Base-by-base conservation (phyloP, 345 rosid genomes). In the Salix brachista region DNA sequence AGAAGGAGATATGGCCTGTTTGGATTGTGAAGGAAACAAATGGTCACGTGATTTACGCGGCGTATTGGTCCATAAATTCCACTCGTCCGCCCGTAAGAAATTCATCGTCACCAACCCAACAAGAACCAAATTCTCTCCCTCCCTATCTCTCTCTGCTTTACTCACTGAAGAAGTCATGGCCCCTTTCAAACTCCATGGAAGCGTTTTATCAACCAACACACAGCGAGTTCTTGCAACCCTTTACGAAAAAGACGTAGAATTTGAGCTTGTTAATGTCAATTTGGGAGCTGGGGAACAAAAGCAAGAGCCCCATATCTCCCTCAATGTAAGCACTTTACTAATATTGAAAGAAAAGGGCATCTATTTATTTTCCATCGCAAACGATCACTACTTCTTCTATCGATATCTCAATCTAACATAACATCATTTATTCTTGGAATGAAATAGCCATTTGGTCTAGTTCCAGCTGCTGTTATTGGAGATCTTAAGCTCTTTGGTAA, bases 211-310 rank as follows among this genome's bases (percentile, higher is more conserved):
- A 19, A 81, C 90, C 1, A 87, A 91, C 26, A 56, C 89, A 28
- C 82, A 81, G 91, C 79, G 91, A 16, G 88, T 80, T 48, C 76
- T 89, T 3, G 88, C 79, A 16, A 25, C 82, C 81, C 92, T 89
- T 8, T 78, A 86, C 79, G 97, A 93, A 90, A 91, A 91, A 71
- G 89, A 78, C 0, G 68, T 89, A 12, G 88, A 84, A 0, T 93
- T 87, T 67, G 89, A 89, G 79, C 56, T 93, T 3, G 77, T 87
- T 75, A 68, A 64, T 5, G 85, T 93, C 12, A 79, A 91, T 73
- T 34, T 90, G 91, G 41, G 8, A 26, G 75, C 84, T 8, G 90
- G 90, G 14, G 93, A 87, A 50, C 98, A 91, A 81, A 93, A 93
- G 75, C 75, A 78, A 37, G 88, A 89, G 34, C 75, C 88, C 36